Evolutionary conservation across 805 yeast genomes (phyloP), one percentile per base, ranked within the genome.

Genomic region (Metschnikowia vanudenii): DNA sequence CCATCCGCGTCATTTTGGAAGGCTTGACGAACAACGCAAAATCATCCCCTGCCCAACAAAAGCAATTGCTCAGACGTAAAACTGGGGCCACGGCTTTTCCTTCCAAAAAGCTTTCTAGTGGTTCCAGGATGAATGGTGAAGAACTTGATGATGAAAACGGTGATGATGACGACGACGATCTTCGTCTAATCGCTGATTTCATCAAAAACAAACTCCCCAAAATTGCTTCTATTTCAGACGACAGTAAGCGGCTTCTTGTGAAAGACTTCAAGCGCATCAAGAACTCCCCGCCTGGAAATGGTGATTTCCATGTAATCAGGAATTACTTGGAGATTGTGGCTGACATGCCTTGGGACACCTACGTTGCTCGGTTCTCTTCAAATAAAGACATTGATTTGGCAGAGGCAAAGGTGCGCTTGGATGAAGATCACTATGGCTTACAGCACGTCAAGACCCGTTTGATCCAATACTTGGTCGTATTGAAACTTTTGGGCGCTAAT

Each of bases 401-500:
- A 1, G 62, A 60, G 12, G 88, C 92, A 0, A 72, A 76, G 47
- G 57, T 63, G n/a, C 76, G 76, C 41, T 71, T 88, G 20, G 87
- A 88, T 54, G 67, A 71, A n/a, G 96, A 88, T 57, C 96, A 88
- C 59, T 85, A 80, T 59, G 96, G 96, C 0, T 74, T 88, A 56
- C 77, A 78, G 36, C 78, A 78, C 49, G 92, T 85, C 38, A 89
- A 89, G 63, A 82, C 77, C 53, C 72, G 96, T 40, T 73, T 89
- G 32, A 61, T 89, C 18, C 95, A 89, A 62, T 88, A 88, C 61
- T 69, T 89, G 26, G 89, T 94, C 4, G 90, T 89, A 5, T 66
- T 88, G 52, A 85, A 85, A 51, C 72, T 90, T 35, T 59, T 72
- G 50, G 75, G 73, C 2, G 58, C 65, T 14, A 69, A 68, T 49